Percentiles rank a stretch among this genome's conserved stretches.
Conservation (phyloP, 352 stramenopile species). For the Peronospora belbahrii region DNA sequence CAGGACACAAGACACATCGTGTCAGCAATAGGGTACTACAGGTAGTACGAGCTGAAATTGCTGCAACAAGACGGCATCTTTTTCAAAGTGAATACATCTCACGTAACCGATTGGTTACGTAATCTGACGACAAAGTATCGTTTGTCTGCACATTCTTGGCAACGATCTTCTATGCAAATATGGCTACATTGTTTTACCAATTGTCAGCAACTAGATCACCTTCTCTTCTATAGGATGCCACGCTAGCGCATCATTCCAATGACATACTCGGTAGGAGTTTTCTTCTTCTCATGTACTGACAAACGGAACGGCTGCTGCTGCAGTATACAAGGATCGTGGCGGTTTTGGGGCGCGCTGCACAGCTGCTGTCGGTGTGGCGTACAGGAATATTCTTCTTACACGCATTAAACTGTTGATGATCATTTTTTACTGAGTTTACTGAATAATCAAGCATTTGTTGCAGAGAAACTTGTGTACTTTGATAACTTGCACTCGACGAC, state of each 20-base stretch:
- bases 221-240: slow-evolving; percentile 44
- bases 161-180: neutral
- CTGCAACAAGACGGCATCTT: no score
- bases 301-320: neutral
- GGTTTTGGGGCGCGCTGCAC: slow-evolving; percentile 36
- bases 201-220: slow-evolving; percentile 44
- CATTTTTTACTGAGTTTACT: neutral
- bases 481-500: slow-evolving; percentile 50
- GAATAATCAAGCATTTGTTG: neutral
- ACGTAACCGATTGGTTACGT: neutral
- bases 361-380: no score
- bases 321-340: slow-evolving; percentile 34
- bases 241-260: slow-evolving; percentile 37
- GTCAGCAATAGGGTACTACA: no score
- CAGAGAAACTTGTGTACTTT: slow-evolving; percentile 49
- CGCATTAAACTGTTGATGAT: slow-evolving; percentile 1
- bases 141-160: slow-evolving; percentile 5
- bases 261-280: slow-evolving; percentile 29
- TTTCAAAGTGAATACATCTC: no score
- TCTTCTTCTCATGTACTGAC: no score
- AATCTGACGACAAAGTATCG: slow-evolving; percentile 25
- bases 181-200: slow-evolving; percentile 30
- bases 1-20: no score
- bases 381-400: slow-evolving; percentile 38
- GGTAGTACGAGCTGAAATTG: no score